Conservation (phyloP, 805 yeast species). For the Starmerella vitae region DNA sequence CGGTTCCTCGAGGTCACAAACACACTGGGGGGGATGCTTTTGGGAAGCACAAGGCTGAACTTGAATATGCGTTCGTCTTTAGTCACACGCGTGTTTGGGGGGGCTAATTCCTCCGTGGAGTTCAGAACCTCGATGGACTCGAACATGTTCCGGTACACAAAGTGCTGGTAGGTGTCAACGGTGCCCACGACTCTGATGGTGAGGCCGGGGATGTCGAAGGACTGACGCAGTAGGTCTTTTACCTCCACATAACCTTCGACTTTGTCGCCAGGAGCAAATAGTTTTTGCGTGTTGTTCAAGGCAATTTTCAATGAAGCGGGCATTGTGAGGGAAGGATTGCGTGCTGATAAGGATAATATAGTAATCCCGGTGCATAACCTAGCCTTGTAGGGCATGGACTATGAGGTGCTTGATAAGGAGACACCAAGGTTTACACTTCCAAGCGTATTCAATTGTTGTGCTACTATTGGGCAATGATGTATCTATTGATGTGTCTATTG, state of each 20-base stretch:
- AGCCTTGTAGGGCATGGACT: too few relatives aligned
- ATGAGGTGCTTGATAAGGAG: too few relatives aligned
- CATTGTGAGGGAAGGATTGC: constrained; percentile 2
- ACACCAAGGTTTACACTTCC: too few relatives aligned
- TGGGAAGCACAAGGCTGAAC: constrained; percentile 57
- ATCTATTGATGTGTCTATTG: too few relatives aligned
- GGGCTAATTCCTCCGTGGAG: constrained; percentile 1
- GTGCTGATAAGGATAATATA: not conserved
- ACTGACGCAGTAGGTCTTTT: constrained; percentile 3
- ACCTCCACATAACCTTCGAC: constrained; percentile 5
- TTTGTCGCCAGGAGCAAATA: constrained; percentile 5
- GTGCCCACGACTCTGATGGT: constrained; percentile 3
- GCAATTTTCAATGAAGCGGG: constrained; percentile 2
- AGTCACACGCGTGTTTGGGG: not conserved
- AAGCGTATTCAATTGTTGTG: too few relatives aligned
- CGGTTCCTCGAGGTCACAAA: constrained; percentile 4
- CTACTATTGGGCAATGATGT: too few relatives aligned
- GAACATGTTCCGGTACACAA: not conserved
- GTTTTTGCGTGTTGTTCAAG: constrained; percentile 1
- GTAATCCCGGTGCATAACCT: not conserved
- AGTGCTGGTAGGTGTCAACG: constrained; percentile 6
- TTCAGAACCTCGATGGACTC: constrained; percentile 6
- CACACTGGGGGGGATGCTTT: constrained; percentile 8
- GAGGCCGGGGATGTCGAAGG: constrained; percentile 5
- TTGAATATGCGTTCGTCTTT: constrained; percentile 66